A percentile compares a stretch with the other conserved stretches of the same genome.
These are phyloP conservation scores for Kappamyces sp. DNA, from an alignment of 192 early-diverging fungal species.

Conservation along the genomic window DNA sequence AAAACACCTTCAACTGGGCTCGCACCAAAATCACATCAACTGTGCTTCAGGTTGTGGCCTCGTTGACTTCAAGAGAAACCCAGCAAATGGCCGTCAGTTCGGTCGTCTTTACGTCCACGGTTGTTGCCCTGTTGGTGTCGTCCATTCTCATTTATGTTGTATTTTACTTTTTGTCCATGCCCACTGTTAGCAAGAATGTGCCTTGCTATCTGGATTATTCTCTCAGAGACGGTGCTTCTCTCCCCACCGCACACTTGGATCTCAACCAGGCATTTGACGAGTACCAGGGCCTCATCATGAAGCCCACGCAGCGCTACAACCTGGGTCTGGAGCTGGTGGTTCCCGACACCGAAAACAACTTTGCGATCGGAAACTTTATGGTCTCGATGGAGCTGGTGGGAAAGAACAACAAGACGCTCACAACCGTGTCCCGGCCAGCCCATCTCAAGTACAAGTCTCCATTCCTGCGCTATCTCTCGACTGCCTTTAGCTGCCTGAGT, in stretches of 20 bases:
- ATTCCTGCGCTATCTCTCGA: constrained; percentile 27
- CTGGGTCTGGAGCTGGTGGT: constrained; percentile 49
- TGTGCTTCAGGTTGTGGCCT: not conserved
- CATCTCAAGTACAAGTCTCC: constrained; percentile 35
- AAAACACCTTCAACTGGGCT: constrained; percentile 9
- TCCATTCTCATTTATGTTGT: constrained; percentile 9
- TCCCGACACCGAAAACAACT: constrained; percentile 56
- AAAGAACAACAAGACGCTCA: constrained; percentile 25
- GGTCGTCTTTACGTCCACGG: constrained; percentile 1
- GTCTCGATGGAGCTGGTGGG: constrained; percentile 47
- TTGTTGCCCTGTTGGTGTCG: constrained; percentile 3
- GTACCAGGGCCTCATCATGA: constrained; percentile 5
- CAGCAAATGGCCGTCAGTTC: constrained; percentile 13
- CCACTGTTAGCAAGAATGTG: constrained; percentile 3
- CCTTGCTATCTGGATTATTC: constrained; percentile 14
- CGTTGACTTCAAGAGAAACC: constrained; percentile 9
- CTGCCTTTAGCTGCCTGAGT: constrained; percentile 30
- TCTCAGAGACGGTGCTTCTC: not conserved
- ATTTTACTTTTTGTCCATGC: constrained; percentile 9
- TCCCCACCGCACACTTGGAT: constrained; percentile 1
- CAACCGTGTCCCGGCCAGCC: constrained; percentile 39
- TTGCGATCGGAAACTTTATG: constrained; percentile 59
- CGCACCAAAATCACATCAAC: not conserved
- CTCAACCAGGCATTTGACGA: not conserved
- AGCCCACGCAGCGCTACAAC: constrained; percentile 54